phyloP scores from a whole-genome alignment of 2,329 filamentous ascomycete genomes.

The Xylaria arbuscula region DNA sequence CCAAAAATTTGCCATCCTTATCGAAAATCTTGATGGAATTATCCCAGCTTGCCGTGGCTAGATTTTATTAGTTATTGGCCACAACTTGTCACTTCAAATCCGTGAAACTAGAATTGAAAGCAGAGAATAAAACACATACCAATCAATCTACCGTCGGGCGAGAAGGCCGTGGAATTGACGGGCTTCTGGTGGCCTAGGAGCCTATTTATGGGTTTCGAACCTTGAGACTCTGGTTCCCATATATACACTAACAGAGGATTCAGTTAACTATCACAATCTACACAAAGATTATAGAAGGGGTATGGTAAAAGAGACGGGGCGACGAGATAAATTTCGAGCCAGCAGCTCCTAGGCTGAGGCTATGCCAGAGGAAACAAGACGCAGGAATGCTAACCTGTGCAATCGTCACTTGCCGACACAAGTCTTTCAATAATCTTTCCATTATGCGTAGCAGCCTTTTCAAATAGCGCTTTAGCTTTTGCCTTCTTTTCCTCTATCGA shows the following conservation, averaged over 20 bases:
- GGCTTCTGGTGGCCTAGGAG: conserved; percentile 96
- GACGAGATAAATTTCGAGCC: background rate
- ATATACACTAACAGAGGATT: conserved; percentile 75
- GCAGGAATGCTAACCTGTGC: conserved; percentile 31
- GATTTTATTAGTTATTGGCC: background rate
- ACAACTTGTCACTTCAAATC: background rate
- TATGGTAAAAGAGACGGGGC: background rate
- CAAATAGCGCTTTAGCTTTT: conserved; percentile 84
- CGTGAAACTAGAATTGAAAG: background rate
- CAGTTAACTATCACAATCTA: background rate
- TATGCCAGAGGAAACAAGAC: background rate
- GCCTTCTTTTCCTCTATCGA: conserved; percentile 76
- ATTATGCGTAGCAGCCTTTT: conserved; percentile 82
- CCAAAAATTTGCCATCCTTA: conserved; percentile 81
- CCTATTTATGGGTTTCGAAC: conserved; percentile 85
- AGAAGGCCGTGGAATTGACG: conserved; percentile 95
- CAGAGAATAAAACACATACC: conserved; percentile 50
- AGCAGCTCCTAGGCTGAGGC: background rate
- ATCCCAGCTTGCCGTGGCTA: conserved; percentile 84
- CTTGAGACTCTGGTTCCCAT: conserved; percentile 81
- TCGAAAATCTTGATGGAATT: conserved; percentile 89
- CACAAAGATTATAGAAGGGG: background rate
- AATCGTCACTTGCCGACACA: conserved; percentile 89
- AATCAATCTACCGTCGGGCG: conserved; percentile 86
- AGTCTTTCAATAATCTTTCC: conserved; percentile 84